Evolutionary conservation across 106 monocot genomes (phyloP), one percentile per base, ranked within the genome.

Genomic region (Dioscorea dumetorum): DNA sequence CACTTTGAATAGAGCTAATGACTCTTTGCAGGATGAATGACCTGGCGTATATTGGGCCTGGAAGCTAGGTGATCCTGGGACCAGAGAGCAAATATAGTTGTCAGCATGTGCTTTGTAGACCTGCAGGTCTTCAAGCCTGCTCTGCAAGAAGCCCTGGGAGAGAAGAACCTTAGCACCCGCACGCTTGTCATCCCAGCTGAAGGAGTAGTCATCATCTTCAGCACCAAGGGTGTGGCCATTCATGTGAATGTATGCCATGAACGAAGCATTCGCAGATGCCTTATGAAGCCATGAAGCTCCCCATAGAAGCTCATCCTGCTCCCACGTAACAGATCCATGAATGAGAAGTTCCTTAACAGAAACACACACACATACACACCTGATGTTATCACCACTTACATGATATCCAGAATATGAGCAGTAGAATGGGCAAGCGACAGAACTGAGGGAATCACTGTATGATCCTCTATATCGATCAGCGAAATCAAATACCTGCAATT

Each of bases 141-240:
- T 63, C 61, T 79, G 74, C 73, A 92, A 72, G 78, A 87, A 91
- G 12, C 66, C 83, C 79, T 91, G 84, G 61, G 91, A 79, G 14
- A 91, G 82, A 23, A 87, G 84, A 49, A 91, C 60, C 67, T 91
- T 84, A 53, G 91, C 79, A 57, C 84, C 91, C 1, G 77, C 33
- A 3, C 81, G 78, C 77, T 91, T 91, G 70, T 91, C 84, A 33
- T 91, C 91, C 91, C 91, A 91, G 60, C 87, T 87, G 72, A 91
- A 91, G 16, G 82, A 84, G 77, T 73, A 87, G 64, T 84, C 81
- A 54, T 87, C 87, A 16, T 91, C 77, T 41, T 84, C 79, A 0
- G 87, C 91, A 0, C 87, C 87, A 0, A 91, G 41, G 3, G 58
- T 79, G 52, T 87, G 76, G 12, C 90, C 90, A 32, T 91, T 91